phyloP scores from a whole-genome alignment of 345 rosid species.

The Geranium brycei region DNA sequence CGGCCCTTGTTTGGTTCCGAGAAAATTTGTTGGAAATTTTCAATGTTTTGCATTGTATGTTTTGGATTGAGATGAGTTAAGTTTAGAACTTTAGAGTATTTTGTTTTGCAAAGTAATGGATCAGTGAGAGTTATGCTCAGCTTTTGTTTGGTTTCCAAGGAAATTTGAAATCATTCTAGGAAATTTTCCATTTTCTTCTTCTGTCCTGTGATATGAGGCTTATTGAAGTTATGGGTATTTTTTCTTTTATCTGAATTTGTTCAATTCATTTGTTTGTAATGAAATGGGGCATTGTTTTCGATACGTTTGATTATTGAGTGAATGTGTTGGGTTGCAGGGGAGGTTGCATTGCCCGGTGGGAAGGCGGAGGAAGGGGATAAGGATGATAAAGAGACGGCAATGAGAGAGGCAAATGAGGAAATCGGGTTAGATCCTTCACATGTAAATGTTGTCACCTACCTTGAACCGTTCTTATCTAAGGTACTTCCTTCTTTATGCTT shows the following conservation, averaged over 20 bases:
- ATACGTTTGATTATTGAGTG: constrained; percentile 2
- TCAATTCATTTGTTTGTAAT: not conserved
- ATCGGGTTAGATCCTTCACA: constrained; percentile 36
- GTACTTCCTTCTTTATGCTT: constrained; percentile 18
- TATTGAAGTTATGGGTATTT: too few relatives aligned
- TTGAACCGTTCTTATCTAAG: constrained; percentile 88
- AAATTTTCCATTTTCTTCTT: too few relatives aligned
- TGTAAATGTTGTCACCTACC: constrained; percentile 29
- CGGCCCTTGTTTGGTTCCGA: too few relatives aligned
- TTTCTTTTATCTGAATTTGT: not conserved
- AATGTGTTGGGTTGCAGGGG: constrained; percentile 18
- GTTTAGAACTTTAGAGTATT: too few relatives aligned
- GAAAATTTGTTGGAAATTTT: too few relatives aligned
- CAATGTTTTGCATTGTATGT: too few relatives aligned
- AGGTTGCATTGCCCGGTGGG: constrained; percentile 40
- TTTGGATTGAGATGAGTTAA: too few relatives aligned
- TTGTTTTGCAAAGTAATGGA: too few relatives aligned
- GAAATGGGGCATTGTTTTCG: not conserved
- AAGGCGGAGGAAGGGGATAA: constrained; percentile 28
- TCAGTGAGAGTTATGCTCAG: too few relatives aligned
- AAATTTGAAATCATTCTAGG: too few relatives aligned
- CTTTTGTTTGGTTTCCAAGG: too few relatives aligned
- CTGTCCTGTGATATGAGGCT: too few relatives aligned
- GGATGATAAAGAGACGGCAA: constrained; percentile 25
- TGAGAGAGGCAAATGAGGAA: constrained; percentile 38